Conservation (phyloP, 176 grass and related monocot genomes). For the Oryza meridionalis region DNA sequence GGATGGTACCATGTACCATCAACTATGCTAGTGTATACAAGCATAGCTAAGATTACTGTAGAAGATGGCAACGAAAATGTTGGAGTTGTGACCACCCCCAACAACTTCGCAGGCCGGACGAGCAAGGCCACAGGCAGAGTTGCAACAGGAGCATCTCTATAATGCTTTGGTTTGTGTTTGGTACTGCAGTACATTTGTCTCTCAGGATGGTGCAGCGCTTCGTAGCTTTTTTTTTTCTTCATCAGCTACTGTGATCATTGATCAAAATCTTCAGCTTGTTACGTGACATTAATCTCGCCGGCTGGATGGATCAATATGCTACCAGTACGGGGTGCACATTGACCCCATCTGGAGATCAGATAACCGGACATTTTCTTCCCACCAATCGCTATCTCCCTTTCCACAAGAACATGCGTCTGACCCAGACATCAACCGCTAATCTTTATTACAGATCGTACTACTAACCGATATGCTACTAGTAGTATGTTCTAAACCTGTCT, state of each 20-base stretch:
- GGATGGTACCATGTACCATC: slow-evolving; percentile 10
- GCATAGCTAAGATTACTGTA: slow-evolving; percentile 28
- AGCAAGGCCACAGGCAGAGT: background rate
- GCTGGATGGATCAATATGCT: background rate
- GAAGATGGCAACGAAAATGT: slow-evolving; percentile 22
- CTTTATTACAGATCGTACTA: background rate
- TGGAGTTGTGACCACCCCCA: slow-evolving; percentile 43
- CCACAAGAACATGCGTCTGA: background rate
- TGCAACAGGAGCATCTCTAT: background rate
- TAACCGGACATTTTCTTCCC: background rate
- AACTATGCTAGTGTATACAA: background rate
- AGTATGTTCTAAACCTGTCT: background rate
- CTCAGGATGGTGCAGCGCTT: background rate
- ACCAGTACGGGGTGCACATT: background rate
- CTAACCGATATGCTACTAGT: background rate
- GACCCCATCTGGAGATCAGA: background rate
- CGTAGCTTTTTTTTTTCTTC: background rate
- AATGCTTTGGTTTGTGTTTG: background rate
- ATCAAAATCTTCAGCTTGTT: background rate
- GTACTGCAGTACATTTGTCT: background rate
- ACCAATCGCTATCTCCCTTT: background rate
- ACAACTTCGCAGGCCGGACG: slow-evolving; percentile 13
- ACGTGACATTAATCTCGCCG: background rate
- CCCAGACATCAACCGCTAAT: background rate
- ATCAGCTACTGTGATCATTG: background rate